A percentile compares a stretch with the other conserved stretches of the same genome.
Conservation (phyloP, 768 basidiomycete species). For the Collybia sordida region DNA sequence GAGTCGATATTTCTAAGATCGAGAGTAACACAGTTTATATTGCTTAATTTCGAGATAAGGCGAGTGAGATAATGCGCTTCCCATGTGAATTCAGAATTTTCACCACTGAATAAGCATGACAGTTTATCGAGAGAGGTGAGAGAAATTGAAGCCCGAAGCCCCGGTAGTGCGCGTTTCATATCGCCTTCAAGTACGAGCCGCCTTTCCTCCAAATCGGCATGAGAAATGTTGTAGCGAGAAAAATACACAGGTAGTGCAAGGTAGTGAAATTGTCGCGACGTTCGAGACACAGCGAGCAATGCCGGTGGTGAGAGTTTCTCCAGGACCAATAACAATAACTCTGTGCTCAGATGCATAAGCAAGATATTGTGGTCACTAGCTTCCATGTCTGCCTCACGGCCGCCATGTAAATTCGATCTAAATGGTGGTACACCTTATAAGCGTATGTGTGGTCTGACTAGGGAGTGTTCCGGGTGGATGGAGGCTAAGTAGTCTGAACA, state of each 20-base stretch:
- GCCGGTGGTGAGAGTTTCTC: conserved; percentile 7
- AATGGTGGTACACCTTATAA: too few species aligned
- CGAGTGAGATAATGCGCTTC: conserved; percentile 13
- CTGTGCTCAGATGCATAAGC: conserved; percentile 16
- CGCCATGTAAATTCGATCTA: neutral
- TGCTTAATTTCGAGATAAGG: conserved; percentile 12
- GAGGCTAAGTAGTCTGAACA: too few species aligned
- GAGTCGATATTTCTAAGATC: conserved; percentile 19
- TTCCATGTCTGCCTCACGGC: too few species aligned
- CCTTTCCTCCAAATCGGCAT: conserved; percentile 4
- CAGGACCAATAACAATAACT: conserved; percentile 17
- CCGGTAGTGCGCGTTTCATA: conserved; percentile 14
- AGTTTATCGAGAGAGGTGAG: conserved; percentile 18
- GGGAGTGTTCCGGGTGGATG: too few species aligned
- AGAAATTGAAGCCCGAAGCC: conserved; percentile 13
- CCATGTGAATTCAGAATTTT: conserved; percentile 12
- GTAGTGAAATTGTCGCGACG: conserved; percentile 16
- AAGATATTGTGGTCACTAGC: conserved; percentile 2
- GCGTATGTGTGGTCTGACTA: too few species aligned
- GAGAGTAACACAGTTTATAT: conserved; percentile 12
- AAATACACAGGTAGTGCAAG: conserved; percentile 19
- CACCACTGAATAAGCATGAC: conserved; percentile 17
- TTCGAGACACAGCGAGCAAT: conserved; percentile 14
- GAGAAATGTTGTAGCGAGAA: conserved; percentile 14
- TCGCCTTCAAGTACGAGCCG: conserved; percentile 13